Evolutionary conservation across 331 rosid species (phyloP), one percentile per base, ranked within the genome.

Genomic region (Quercus tomentella): DNA sequence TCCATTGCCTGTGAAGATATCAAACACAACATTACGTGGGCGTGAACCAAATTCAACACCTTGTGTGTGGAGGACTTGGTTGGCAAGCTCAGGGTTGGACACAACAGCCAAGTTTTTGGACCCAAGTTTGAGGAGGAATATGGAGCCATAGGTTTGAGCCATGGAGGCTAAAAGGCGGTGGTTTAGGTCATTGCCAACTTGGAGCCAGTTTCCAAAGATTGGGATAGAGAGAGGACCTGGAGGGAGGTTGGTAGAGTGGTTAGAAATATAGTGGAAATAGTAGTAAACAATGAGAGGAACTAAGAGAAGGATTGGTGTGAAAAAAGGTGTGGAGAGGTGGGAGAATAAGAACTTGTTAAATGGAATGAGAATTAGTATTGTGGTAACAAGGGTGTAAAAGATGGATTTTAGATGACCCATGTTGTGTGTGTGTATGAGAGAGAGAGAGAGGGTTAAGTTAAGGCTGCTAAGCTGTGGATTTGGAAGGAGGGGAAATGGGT

Each of bases 41-140:
- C 97, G 90, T 18, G 98, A 93, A 2, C 93, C 97, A 0, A 93
- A 93, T 56, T 91, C 91, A 1, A 91, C 89, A 0, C 98, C 98
- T 55, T 89, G 93, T 15, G 95, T 77, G 69, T 93, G 98, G 22
- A 93, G 97, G 55, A 93, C 97, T 57, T 91, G 89, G 78, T 77
- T 88, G 23, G 97, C 98, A 0, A 90, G 88, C 23, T 81, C 81
- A 1, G 93, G 92, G 22, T 88, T 89, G 10, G 93, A 87, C n/a
- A 93, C 92, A 1, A 93, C 98, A 0, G 81, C 86, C 6, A 93
- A 77, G 85, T 90, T 89, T 70, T 87, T 93, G 54, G 91, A 91
- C 28, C 98, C 95, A 1, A 93, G 92, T 79, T 86, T 90, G 83
- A 93, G 89, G 0, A 85, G 88, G 85, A 90, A 90, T 2, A 93